phyloP scores from a whole-genome alignment of 352 stramenopile species.

The Globisporangium cederbergense region DNA sequence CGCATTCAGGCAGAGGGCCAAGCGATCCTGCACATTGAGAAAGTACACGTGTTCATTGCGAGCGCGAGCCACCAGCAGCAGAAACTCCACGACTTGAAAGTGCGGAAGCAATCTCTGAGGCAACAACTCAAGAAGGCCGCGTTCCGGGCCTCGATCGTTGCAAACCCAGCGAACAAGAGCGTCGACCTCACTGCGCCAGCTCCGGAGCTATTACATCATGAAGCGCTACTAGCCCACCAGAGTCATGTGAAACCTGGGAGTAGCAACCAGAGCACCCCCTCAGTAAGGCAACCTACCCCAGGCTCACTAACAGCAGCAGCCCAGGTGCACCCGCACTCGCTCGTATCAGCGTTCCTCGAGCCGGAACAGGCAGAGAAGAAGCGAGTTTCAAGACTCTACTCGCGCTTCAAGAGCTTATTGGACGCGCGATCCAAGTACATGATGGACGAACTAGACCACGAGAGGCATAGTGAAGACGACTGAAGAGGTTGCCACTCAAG shows the following conservation, averaged over 20 bases:
- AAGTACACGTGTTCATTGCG: conserved; percentile 47
- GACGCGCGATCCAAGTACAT: conserved; percentile 34
- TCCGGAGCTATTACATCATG: not conserved
- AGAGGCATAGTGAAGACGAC: not conserved
- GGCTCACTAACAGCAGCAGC: not conserved
- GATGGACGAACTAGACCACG: conserved; percentile 6
- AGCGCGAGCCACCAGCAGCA: conserved; percentile 20
- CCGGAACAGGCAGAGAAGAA: conserved; percentile 50
- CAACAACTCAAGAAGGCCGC: conserved; percentile 47
- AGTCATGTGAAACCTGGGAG: not conserved
- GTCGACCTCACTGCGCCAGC: not conserved
- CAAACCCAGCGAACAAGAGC: conserved; percentile 14
- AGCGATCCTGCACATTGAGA: conserved; percentile 58
- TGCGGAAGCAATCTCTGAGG: conserved; percentile 21
- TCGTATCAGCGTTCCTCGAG: conserved; percentile 33
- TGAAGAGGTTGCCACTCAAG: not conserved
- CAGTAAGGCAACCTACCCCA: not conserved
- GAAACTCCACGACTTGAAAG: conserved; percentile 17
- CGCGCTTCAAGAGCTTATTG: conserved; percentile 54
- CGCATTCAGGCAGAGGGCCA: conserved; percentile 45
- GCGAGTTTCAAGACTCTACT: conserved; percentile 57
- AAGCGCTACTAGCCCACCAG: not conserved
- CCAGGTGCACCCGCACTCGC: conserved; percentile 4
- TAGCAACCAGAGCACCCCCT: not conserved
- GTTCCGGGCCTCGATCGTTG: conserved; percentile 54